A percentile compares a stretch with the other conserved stretches of the same genome.
phyloP scores from a whole-genome alignment of 441 rosid genomes.

The Francoa sonchifolia region DNA sequence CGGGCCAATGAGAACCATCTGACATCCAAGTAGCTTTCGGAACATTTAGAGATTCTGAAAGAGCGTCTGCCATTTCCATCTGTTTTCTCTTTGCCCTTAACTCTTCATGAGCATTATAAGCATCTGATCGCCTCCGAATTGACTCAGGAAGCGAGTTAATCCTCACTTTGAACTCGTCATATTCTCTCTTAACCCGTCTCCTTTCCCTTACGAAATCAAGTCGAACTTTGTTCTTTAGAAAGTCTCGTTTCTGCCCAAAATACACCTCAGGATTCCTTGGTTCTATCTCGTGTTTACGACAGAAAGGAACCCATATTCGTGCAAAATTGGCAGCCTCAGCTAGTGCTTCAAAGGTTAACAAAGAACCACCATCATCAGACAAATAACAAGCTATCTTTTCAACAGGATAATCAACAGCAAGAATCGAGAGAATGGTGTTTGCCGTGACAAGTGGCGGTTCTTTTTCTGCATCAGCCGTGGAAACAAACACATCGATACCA shows the following conservation, averaged over 20 bases:
- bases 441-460: constrained; percentile 88
- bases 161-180: constrained; percentile 87
- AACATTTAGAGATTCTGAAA: constrained; percentile 28
- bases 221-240: constrained; percentile 61
- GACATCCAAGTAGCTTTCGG: constrained; percentile 90
- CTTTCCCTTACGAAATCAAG: constrained; percentile 78
- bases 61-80: constrained; percentile 39
- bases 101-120: constrained; percentile 70
- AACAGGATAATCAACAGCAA: constrained; percentile 81
- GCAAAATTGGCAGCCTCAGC: constrained; percentile 88
- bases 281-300: constrained; percentile 72
- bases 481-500: constrained; percentile 80
- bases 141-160: constrained; percentile 63
- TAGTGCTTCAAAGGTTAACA: constrained; percentile 74
- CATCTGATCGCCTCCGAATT: constrained; percentile 73
- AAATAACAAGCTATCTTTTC: constrained; percentile 84
- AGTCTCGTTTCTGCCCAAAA: constrained; percentile 63
- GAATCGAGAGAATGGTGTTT: constrained; percentile 74
- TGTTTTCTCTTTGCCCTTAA: constrained; percentile 59
- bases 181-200: constrained; percentile 80
- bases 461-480: constrained; percentile 85
- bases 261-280: constrained; percentile 88
- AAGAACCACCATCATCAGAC: constrained; percentile 83
- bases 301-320: constrained; percentile 79
- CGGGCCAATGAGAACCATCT: constrained; percentile 92